Evolutionary conservation across 2,329 filamentous ascomycete genomes (phyloP).

Genomic region (Penicillium sp.): DNA sequence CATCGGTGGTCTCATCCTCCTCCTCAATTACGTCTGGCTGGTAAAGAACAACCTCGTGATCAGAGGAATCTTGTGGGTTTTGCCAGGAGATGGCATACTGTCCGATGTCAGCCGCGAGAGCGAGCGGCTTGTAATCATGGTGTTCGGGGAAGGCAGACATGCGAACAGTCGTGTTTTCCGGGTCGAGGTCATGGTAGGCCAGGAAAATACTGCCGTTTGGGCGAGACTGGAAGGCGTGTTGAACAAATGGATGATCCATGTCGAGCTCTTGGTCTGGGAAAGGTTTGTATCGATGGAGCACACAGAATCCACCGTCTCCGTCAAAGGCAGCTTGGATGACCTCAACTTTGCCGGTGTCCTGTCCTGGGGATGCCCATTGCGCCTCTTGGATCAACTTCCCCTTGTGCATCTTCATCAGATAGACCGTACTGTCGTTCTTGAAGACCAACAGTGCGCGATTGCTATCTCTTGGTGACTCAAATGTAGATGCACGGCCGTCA

Average conservation of each 20-base stretch:
- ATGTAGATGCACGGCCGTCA: conserved; percentile 36
- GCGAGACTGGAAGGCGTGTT: conserved; percentile 30
- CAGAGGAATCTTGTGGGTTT: conserved; percentile 20
- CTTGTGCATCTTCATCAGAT: conserved; percentile 27
- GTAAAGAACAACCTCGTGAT: conserved; percentile 36
- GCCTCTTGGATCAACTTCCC: conserved; percentile 17
- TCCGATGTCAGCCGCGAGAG: conserved; percentile 26
- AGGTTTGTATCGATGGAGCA: conserved; percentile 37
- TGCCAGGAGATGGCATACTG: conserved; percentile 44
- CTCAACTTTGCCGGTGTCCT: conserved; percentile 30
- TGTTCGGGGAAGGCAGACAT: conserved; percentile 34
- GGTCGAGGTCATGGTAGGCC: conserved; percentile 27
- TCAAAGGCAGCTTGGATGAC: conserved; percentile 36
- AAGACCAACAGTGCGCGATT: conserved; percentile 31
- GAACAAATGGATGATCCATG: conserved; percentile 34
- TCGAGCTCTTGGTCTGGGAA: conserved; percentile 22
- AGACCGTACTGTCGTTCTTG: conserved; percentile 31
- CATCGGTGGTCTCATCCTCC: neutral
- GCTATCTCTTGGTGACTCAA: conserved; percentile 21
- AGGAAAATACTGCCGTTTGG: conserved; percentile 29
- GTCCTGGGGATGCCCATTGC: conserved; percentile 24
- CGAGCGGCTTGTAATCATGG: conserved; percentile 31
- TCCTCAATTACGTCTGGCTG: neutral
- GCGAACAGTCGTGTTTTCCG: conserved; percentile 11
- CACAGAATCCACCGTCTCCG: conserved; percentile 24